Percentiles rank a stretch among this genome's conserved stretches.
Evolutionary conservation across 1,139 yeast genomes (phyloP).

Genomic region (Suzukiozyma palmioleophila): DNA sequence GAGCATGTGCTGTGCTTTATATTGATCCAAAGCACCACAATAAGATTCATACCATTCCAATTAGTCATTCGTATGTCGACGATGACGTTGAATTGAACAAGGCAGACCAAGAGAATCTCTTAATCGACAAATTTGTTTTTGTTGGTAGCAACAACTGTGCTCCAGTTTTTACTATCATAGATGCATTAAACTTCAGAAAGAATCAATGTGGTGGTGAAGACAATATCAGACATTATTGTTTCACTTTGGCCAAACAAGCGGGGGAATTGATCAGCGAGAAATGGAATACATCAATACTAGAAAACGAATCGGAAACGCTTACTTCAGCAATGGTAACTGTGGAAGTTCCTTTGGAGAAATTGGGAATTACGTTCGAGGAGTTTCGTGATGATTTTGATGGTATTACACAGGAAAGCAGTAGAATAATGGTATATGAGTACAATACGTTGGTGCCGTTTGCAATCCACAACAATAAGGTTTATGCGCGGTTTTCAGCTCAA

Average conservation of each 20-base stretch:
- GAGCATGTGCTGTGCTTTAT: constrained; percentile 57
- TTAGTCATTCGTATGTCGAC: constrained; percentile 43
- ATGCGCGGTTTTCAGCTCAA: constrained; percentile 56
- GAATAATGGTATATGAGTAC: constrained; percentile 13
- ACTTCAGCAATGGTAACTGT: constrained; percentile 40
- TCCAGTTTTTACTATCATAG: constrained; percentile 19
- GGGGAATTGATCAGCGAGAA: constrained; percentile 30
- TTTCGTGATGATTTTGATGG: constrained; percentile 9
- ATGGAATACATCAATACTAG: constrained; percentile 35
- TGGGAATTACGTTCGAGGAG: constrained; percentile 11
- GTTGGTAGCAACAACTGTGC: constrained; percentile 34
- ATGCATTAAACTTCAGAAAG: constrained; percentile 49
- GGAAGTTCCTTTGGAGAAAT: constrained; percentile 29
- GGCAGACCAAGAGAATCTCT: constrained; percentile 23
- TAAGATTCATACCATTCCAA: constrained; percentile 53
- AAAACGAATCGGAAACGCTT: constrained; percentile 28
- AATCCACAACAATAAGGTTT: constrained; percentile 37
- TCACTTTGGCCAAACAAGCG: constrained; percentile 39
- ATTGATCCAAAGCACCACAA: constrained; percentile 50
- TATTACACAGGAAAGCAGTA: constrained; percentile 8
- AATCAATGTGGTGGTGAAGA: constrained; percentile 60
- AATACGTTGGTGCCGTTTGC: constrained; percentile 46
- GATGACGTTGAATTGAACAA: constrained; percentile 17
- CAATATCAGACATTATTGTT: constrained; percentile 45
- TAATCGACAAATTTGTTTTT: constrained; percentile 35